Evolutionary conservation across 2,329 filamentous ascomycete species (phyloP), one percentile per base, ranked within the genome.

Genomic region (Talaromyces sp.): DNA sequence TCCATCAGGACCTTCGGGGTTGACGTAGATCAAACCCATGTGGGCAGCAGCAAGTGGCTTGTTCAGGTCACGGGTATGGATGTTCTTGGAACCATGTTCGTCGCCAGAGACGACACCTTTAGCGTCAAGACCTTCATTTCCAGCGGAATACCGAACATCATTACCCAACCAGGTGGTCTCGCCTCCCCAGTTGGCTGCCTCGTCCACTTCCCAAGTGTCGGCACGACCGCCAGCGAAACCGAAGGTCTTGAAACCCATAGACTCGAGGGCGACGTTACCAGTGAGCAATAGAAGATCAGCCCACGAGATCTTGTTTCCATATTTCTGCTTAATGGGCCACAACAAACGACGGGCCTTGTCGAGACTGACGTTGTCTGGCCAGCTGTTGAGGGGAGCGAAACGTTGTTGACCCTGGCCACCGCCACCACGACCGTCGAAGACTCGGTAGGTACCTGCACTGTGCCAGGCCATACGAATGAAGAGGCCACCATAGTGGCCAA

Each of bases 391-490:
- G 5, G 91, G 91, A 62, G 90, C 90, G 72, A 93, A 93, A 47
- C 91, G 87, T 80, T 93, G 90, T 79, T 92, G 90, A 65, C 89
- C 90, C 72, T 87, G 82, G 63, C 89, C 90, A 72, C 87, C 89
- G 67, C 91, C 91, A 64, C 91, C 91, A 67, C 91, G 89, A 43
- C 90, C 90, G 70, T 93, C 90, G 61, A 83, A 83, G 74, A 90
- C 86, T 72, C 91, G 89, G 80, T 93, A 92, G 60, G 90, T 93
- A 67, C 91, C 91, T 29, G 91, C 86, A 70, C 88, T 88, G 83
- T 93, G 91, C 91, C 91, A 93, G 67, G 89, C 88, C 88, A 93
- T 88, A 65, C 91, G 89, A 74, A 93, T 84, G 77, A 93, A 92
- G 31, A 93, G 84, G 77, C 90, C 90, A 69, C 90, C 90, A 71